Evolutionary conservation across 345 rosid species (phyloP).

Genomic region (Citrus medica): DNA sequence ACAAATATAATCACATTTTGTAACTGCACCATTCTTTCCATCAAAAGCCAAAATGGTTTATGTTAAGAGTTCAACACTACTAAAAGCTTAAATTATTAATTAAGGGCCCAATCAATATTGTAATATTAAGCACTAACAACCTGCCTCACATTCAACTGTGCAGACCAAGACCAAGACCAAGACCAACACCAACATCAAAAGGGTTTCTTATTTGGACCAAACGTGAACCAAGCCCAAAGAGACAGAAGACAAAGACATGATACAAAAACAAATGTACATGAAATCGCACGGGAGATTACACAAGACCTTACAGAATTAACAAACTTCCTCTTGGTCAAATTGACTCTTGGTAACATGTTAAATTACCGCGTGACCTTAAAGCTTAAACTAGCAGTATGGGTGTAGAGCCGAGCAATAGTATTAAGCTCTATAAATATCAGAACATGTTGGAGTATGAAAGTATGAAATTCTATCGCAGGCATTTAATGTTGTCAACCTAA

Average conservation of each 20-base stretch:
- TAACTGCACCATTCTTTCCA: not conserved
- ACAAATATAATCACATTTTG: not conserved
- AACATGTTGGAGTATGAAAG: not conserved
- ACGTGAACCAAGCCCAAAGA: not conserved
- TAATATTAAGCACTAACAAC: not conserved
- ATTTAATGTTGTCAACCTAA: not conserved
- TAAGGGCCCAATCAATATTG: not conserved
- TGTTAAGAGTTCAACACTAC: not conserved
- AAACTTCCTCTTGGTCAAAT: not conserved
- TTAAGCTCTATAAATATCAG: not conserved
- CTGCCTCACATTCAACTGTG: not conserved
- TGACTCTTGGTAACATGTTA: not conserved
- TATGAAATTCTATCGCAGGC: not conserved
- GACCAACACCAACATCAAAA: not conserved
- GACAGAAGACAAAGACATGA: not conserved
- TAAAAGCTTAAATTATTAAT: not conserved
- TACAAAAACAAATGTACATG: not conserved
- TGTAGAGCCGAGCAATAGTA: too few relatives aligned
- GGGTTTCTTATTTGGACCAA: not conserved
- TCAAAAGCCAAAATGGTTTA: not conserved
- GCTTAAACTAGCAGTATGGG: too few relatives aligned
- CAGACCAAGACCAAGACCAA: not conserved
- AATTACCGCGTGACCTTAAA: not conserved
- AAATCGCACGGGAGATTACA: not conserved
- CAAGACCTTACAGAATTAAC: not conserved